Conservation (phyloP, 108 stramenopile species). For the Conticribra weissflogii region DNA sequence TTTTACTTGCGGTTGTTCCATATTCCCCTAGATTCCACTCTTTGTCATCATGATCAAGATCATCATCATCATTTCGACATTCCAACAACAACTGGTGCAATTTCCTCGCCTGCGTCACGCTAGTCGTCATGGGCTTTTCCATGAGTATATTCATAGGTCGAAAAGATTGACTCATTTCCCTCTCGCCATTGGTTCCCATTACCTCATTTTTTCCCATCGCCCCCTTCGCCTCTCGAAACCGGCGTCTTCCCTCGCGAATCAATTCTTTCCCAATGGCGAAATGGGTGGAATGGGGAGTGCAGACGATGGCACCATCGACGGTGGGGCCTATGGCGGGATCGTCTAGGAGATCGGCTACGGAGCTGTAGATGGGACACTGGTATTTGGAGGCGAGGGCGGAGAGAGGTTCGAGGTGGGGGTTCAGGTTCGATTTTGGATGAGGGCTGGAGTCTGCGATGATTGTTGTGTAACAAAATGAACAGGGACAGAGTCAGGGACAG, state of each 20-base stretch:
- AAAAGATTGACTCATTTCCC: not conserved
- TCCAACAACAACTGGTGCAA: constrained; percentile 37
- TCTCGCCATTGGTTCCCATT: not conserved
- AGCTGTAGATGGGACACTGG: constrained; percentile 50
- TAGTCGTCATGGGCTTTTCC: constrained; percentile 83
- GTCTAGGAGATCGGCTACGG: constrained; percentile 53
- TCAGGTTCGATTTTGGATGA: constrained; percentile 59
- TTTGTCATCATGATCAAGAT: no score
- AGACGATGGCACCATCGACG: constrained; percentile 67
- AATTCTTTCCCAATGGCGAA: constrained; percentile 48
- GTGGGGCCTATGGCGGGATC: constrained; percentile 24
- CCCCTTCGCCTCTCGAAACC: constrained; percentile 26
- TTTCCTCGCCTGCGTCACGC: constrained; percentile 53
- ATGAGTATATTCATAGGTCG: constrained; percentile 64
- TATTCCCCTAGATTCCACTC: no score
- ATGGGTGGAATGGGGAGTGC: constrained; percentile 75
- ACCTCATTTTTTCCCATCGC: not conserved
- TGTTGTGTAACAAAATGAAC: no score
- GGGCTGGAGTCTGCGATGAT: constrained; percentile 14
- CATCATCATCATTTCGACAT: no score
- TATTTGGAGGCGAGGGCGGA: constrained; percentile 46
- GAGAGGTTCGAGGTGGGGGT: constrained; percentile 58
- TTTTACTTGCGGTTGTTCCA: no score
- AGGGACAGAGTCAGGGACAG: no score
- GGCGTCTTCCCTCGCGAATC: constrained; percentile 40